phyloP scores from a whole-genome alignment of 1,284 basidiomycete species.

The Xerocomus nothofagi region DNA sequence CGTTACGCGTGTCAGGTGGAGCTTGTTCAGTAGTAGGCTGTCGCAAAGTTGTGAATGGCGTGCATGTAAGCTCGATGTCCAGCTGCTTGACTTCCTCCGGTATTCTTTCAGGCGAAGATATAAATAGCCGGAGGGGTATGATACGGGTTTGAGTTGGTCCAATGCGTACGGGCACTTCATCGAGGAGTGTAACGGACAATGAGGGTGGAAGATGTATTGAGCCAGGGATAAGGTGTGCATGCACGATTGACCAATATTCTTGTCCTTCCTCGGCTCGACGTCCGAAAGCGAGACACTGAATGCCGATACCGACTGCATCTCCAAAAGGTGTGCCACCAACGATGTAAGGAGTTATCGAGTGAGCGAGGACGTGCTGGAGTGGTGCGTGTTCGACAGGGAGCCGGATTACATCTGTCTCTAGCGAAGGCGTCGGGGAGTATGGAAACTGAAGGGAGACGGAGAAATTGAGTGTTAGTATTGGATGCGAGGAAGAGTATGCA shows the following conservation, averaged over 20 bases:
- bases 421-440: slow-evolving; percentile 4
- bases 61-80: slow-evolving; percentile 38
- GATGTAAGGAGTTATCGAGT: slow-evolving; percentile 62
- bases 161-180: slow-evolving; percentile 39
- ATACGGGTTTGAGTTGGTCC: slow-evolving; percentile 62
- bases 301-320: slow-evolving; percentile 58
- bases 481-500: slow-evolving; percentile 40
- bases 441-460: slow-evolving; percentile 43
- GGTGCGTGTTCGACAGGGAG: slow-evolving; percentile 4
- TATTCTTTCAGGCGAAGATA: slow-evolving; percentile 36
- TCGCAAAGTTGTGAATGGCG: slow-evolving; percentile 10
- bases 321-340: slow-evolving; percentile 70
- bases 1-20: not conserved
- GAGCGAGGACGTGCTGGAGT: slow-evolving; percentile 45
- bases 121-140: slow-evolving; percentile 50
- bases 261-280: not conserved
- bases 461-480: slow-evolving; percentile 53
- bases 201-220: slow-evolving; percentile 9
- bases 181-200: slow-evolving; percentile 40
- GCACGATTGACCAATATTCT: slow-evolving; percentile 21
- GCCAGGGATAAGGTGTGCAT: slow-evolving; percentile 8
- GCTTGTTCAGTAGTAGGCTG: slow-evolving; percentile 3
- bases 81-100: slow-evolving; percentile 32
- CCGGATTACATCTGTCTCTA: not conserved
- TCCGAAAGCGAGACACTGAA: slow-evolving; percentile 45